Conservation (phyloP, 352 stramenopile genomes). For the Globisporangium carolinianum region DNA sequence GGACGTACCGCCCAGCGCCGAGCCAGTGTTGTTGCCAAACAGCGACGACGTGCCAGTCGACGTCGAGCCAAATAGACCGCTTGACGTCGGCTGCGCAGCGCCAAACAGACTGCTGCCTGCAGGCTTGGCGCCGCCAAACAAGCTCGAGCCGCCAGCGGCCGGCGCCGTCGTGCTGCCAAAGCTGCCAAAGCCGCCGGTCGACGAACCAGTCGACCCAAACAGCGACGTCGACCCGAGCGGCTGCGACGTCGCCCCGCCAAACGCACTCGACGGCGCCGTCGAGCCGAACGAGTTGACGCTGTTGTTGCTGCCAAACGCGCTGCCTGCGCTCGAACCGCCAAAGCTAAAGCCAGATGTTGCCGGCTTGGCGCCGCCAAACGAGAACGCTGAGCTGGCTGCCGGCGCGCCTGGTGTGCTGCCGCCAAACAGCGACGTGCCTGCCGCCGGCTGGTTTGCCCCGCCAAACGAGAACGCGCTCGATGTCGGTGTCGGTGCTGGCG, state of each 20-base stretch:
- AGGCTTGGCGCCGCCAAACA: slow-evolving; percentile 31
- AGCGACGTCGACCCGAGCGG: slow-evolving; percentile 30
- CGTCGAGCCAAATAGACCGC: slow-evolving; percentile 25
- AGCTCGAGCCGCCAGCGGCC: slow-evolving; percentile 10
- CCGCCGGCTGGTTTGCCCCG: slow-evolving; percentile 20
- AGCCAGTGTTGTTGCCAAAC: slow-evolving; percentile 24
- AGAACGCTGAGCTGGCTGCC: slow-evolving; percentile 25
- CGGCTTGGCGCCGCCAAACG: slow-evolving; percentile 33
- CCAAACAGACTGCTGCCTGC: too few relatives aligned
- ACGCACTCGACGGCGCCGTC: slow-evolving; percentile 25
- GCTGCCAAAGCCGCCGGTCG: slow-evolving; percentile 28
- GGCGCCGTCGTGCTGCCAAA: slow-evolving; percentile 30
- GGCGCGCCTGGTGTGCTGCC: slow-evolving; percentile 18
- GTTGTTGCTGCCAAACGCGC: slow-evolving; percentile 26
- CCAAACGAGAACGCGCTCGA: slow-evolving; percentile 48
- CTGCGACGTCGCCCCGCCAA: slow-evolving; percentile 26
- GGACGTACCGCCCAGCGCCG: slow-evolving; percentile 21
- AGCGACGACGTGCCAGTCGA: slow-evolving; percentile 29
- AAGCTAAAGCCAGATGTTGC: slow-evolving; percentile 36
- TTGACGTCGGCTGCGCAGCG: slow-evolving; percentile 12
- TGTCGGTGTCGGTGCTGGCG: slow-evolving; percentile 28
- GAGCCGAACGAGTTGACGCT: slow-evolving; percentile 26
- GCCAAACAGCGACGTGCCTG: slow-evolving; percentile 37
- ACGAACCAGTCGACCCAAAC: slow-evolving; percentile 25
- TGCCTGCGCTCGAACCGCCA: slow-evolving; percentile 20